Evolutionary conservation across 495 filamentous ascomycete species (phyloP).

Genomic region (Talaromyces nanjingensis): DNA sequence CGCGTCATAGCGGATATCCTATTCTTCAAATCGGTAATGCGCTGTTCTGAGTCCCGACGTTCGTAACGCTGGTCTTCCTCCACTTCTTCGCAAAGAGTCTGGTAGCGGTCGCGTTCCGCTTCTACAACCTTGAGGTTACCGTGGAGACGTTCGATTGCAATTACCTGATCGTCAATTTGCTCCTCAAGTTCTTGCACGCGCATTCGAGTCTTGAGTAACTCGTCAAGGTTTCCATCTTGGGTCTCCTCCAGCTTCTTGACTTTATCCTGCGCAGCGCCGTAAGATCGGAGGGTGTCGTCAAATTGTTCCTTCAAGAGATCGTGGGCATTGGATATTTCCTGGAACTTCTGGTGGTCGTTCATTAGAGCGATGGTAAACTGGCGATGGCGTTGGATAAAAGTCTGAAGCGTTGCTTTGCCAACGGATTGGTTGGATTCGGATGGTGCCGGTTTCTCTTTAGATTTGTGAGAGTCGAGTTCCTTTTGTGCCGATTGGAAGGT

Average conservation of each 20-base stretch:
- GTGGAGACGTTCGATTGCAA: conserved; percentile 53
- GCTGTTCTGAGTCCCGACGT: background rate
- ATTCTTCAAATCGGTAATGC: background rate
- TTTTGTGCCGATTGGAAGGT: conserved; percentile 61
- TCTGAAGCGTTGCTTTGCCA: conserved; percentile 25
- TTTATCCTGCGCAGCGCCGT: conserved; percentile 34
- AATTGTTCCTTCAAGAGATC: conserved; percentile 36
- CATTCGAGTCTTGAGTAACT: conserved; percentile 39
- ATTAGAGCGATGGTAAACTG: conserved; percentile 29
- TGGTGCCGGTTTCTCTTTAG: background rate
- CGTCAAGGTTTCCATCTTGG: conserved; percentile 48
- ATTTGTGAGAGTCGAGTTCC: conserved; percentile 38
- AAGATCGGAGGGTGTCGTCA: conserved; percentile 29
- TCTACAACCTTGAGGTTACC: conserved; percentile 56
- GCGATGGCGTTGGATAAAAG: conserved; percentile 28
- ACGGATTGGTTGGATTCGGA: background rate
- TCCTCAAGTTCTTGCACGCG: conserved; percentile 41
- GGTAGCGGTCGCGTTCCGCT: conserved; percentile 55
- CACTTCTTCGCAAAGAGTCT: conserved; percentile 45
- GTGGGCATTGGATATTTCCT: conserved; percentile 28
- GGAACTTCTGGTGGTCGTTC: conserved; percentile 22
- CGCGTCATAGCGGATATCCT: background rate
- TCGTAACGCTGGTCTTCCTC: conserved; percentile 21
- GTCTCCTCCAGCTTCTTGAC: conserved; percentile 44
- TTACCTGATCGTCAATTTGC: conserved; percentile 49